Evolutionary conservation across 192 early-diverging fungal species (phyloP).

Genomic region (Coemansia sp.): DNA sequence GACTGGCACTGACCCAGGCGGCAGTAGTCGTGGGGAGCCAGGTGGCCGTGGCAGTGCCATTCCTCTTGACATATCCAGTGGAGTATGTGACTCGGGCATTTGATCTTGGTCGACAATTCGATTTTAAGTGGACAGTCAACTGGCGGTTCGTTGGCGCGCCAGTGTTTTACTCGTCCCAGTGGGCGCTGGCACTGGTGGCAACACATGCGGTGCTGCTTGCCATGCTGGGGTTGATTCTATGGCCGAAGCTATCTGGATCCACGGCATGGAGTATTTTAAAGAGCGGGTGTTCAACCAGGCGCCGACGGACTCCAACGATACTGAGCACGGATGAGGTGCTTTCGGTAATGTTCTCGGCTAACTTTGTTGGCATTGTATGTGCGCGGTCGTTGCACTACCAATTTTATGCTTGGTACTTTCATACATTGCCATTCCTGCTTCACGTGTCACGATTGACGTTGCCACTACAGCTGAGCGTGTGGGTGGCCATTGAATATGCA

Average conservation of each 20-base stretch:
- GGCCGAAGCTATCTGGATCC: conserved; percentile 42
- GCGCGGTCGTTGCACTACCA: conserved; percentile 93
- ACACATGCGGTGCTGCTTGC: conserved; percentile 63
- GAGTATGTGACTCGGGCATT: conserved; percentile 80
- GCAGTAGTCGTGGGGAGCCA: conserved; percentile 32
- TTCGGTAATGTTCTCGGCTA: conserved; percentile 72
- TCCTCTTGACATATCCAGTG: conserved; percentile 54
- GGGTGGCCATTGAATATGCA: conserved; percentile 64
- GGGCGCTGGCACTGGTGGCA: conserved; percentile 60
- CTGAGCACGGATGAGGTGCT: conserved; percentile 15
- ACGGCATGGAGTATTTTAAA: conserved; percentile 13
- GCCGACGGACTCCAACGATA: not conserved
- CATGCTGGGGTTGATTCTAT: conserved; percentile 58
- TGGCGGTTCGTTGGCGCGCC: conserved; percentile 81
- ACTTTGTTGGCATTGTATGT: conserved; percentile 88
- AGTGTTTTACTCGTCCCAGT: conserved; percentile 63
- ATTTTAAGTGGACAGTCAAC: conserved; percentile 94
- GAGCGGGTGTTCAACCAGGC: conserved; percentile 8
- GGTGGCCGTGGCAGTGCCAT: conserved; percentile 62
- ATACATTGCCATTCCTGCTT: conserved; percentile 79
- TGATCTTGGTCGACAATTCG: conserved; percentile 83
- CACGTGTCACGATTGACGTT: conserved; percentile 38
- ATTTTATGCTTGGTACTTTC: conserved; percentile 95
- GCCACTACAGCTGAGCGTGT: conserved; percentile 7
- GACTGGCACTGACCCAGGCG: conserved; percentile 6